Percentiles rank a stretch among this genome's conserved stretches.
Conservation (phyloP, 805 yeast species). For the Candida corydali region DNA sequence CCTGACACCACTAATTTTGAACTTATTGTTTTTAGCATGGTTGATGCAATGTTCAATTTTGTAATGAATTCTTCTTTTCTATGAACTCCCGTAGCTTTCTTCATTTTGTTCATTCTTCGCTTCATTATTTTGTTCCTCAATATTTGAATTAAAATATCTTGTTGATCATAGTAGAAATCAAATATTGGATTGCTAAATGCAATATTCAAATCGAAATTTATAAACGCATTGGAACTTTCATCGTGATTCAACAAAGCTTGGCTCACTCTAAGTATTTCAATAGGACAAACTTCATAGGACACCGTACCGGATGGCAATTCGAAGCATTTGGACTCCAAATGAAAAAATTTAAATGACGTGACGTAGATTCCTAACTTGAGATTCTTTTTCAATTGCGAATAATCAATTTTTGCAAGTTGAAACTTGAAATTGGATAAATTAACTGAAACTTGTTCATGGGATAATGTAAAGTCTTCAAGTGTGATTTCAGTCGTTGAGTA, state of each 20-base stretch:
- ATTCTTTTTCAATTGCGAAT: slow-evolving; percentile 3
- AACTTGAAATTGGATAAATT: slow-evolving; percentile 19
- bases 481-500: slow-evolving; percentile 13
- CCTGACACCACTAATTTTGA: slow-evolving; percentile 28
- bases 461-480: slow-evolving; percentile 23
- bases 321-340: slow-evolving; percentile 25
- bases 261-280: slow-evolving; percentile 17
- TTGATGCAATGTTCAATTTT: slow-evolving; percentile 4
- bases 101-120: slow-evolving; percentile 7
- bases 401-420: slow-evolving; percentile 12
- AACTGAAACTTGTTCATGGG: slow-evolving; percentile 14
- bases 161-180: slow-evolving; percentile 36
- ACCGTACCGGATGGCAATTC: slow-evolving; percentile 35
- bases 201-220: slow-evolving; percentile 14
- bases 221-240: slow-evolving; percentile 6
- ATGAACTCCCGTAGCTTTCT: slow-evolving; percentile 8
- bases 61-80: slow-evolving; percentile 7
- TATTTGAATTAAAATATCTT: slow-evolving; percentile 15
- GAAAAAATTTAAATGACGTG: slow-evolving; percentile 25
- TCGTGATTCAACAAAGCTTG: slow-evolving; percentile 10
- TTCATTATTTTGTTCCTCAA: slow-evolving; percentile 7
- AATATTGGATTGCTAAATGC: slow-evolving; percentile 32
- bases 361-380: slow-evolving; percentile 19
- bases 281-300: slow-evolving; percentile 19
- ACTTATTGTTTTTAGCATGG: slow-evolving; percentile 16